These are phyloP conservation scores for Blastocystis sp. DNA, from an alignment of 352 stramenopile genomes.

Conservation along the genomic window DNA sequence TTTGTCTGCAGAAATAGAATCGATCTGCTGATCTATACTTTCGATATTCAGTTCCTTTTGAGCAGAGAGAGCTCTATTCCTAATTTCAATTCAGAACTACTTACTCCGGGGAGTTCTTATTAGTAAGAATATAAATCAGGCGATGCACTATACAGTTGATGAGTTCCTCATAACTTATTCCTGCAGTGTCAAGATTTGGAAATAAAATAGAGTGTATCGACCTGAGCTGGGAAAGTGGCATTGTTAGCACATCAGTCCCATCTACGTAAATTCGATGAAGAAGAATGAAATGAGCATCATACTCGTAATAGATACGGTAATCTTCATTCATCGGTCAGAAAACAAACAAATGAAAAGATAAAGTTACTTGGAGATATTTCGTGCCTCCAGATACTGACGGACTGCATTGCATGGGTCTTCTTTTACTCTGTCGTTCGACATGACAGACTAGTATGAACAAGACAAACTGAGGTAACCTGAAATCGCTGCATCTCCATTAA, in stretches of 20 bases:
- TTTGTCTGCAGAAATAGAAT: neutral
- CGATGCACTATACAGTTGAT: neutral
- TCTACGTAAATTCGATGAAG: neutral
- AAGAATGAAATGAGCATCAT: neutral
- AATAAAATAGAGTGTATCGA: neutral
- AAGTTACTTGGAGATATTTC: neutral
- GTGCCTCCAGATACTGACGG: constrained; percentile 3
- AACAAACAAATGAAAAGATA: constrained; percentile 14
- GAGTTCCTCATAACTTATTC: neutral
- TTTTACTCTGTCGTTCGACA: constrained; percentile 8
- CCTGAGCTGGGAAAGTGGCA: neutral
- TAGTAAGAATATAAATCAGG: neutral
- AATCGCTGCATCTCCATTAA: constrained; percentile 50
- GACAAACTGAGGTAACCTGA: neutral
- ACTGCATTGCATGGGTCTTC: constrained; percentile 34
- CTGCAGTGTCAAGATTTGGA: neutral
- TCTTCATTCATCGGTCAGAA: neutral
- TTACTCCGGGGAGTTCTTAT: neutral
- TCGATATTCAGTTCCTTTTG: neutral
- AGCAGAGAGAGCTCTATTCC: neutral
- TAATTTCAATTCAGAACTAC: neutral
- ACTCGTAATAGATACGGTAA: neutral
- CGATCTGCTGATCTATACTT: neutral
- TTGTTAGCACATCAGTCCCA: neutral
- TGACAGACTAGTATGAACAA: neutral